These are phyloP conservation scores for Dalbergia cochinchinensis DNA, from an alignment of 306 rosid genomes.

Conservation along the genomic window DNA sequence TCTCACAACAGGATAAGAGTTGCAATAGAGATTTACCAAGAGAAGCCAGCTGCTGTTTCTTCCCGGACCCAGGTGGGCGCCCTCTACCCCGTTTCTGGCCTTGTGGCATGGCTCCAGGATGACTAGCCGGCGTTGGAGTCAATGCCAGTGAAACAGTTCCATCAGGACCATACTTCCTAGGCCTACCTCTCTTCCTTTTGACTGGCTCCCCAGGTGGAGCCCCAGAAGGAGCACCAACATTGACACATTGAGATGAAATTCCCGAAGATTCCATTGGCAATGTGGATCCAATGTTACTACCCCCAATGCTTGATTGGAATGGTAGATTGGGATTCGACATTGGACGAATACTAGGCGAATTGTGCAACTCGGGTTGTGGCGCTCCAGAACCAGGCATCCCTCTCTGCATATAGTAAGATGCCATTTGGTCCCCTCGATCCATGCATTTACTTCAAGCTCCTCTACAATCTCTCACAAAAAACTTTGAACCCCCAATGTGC, in stretches of 20 bases:
- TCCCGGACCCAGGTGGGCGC: conserved; percentile 90
- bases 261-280: conserved; percentile 72
- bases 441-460: conserved; percentile 72
- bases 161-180: conserved; percentile 91
- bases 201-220: conserved; percentile 62
- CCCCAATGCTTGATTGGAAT: conserved; percentile 72
- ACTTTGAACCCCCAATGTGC: conserved; percentile 37
- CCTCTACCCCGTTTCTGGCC: conserved; percentile 87
- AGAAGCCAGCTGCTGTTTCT: conserved; percentile 92
- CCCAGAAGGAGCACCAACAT: conserved; percentile 65
- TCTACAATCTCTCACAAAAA: conserved; percentile 39
- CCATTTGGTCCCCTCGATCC: conserved; percentile 96
- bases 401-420: conserved; percentile 81
- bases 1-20: conserved; percentile 14
- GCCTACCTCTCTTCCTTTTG: conserved; percentile 97
- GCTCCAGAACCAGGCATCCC: conserved; percentile 74
- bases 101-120: conserved; percentile 61
- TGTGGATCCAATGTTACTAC: conserved; percentile 72
- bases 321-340: conserved; percentile 69
- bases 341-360: conserved; percentile 60
- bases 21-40: conserved; percentile 62
- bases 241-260: conserved; percentile 73
- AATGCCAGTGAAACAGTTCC: conserved; percentile 87
- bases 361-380: conserved; percentile 71
- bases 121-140: conserved; percentile 68